A percentile compares a stretch with the other conserved stretches of the same genome.
These are phyloP conservation scores for Actinidia arguta DNA, from an alignment of 179 eudicot genomes.

Conservation along the genomic window DNA sequence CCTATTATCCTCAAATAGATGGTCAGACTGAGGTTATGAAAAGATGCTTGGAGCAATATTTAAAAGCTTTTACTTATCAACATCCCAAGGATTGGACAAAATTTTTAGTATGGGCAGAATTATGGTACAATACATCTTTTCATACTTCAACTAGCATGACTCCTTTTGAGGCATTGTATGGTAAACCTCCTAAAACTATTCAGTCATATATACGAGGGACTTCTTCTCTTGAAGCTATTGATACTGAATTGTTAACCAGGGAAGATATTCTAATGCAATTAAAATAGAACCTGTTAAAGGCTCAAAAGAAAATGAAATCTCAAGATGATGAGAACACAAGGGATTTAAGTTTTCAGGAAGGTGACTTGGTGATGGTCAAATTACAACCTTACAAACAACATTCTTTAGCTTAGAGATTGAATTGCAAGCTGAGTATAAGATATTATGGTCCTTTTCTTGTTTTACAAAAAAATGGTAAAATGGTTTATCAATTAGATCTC, in stretches of 20 bases:
- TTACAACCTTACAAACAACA: too few species aligned
- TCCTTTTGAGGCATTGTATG: neutral
- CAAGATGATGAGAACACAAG: neutral
- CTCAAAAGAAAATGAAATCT: too few species aligned
- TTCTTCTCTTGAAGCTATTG: neutral
- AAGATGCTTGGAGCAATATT: neutral
- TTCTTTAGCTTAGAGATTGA: neutral
- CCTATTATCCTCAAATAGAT: slow-evolving; percentile 12
- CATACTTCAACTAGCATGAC: neutral
- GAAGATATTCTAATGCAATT: neutral
- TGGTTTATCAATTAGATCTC: too few species aligned
- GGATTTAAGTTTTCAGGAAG: neutral
- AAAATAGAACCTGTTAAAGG: neutral
- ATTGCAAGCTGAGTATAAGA: too few species aligned
- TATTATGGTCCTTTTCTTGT: too few species aligned
- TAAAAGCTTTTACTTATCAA: neutral
- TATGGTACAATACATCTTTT: neutral
- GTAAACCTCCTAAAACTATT: neutral
- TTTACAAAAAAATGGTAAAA: too few species aligned
- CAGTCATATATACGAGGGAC: neutral
- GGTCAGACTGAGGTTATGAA: slow-evolving; percentile 10
- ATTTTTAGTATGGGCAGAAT: neutral
- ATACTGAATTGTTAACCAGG: neutral
- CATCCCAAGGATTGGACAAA: neutral
- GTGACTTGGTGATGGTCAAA: neutral